Conservation (phyloP, 1,284 basidiomycete genomes). For the Cryptococcus neoformans region DNA sequence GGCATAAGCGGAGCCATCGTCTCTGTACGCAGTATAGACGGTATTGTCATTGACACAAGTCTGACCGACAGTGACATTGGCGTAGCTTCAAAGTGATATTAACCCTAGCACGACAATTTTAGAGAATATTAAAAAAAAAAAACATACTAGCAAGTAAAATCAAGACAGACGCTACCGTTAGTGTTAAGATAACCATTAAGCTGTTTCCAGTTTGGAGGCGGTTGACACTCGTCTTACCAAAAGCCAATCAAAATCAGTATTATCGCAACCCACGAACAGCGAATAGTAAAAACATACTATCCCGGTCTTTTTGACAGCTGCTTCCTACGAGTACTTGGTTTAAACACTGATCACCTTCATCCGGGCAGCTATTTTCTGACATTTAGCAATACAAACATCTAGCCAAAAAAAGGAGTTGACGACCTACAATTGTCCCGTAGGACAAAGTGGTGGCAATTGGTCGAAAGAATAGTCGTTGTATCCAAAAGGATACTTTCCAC, state of each 20-base stretch:
- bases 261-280: not conserved
- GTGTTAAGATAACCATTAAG: conserved; percentile 67
- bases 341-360: conserved; percentile 73
- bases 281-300: conserved; percentile 58
- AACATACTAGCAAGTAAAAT: conserved; percentile 72
- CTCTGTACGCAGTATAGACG: conserved; percentile 63
- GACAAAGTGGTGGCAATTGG: conserved; percentile 62
- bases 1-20: conserved; percentile 57
- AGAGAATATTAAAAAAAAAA: not conserved
- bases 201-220: conserved; percentile 61
- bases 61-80: conserved; percentile 64
- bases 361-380: conserved; percentile 66
- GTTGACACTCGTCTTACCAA: conserved; percentile 66
- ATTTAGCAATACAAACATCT: too few species aligned
- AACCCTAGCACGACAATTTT: not conserved
- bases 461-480: conserved; percentile 44
- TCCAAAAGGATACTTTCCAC: conserved; percentile 46
- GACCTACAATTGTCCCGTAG: conserved; percentile 50
- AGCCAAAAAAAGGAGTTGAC: not conserved
- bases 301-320: conserved; percentile 78
- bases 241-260: not conserved
- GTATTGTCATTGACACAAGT: conserved; percentile 73
- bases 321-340: conserved; percentile 60
- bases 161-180: conserved; percentile 77
- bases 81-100: conserved; percentile 56